Conservation (phyloP, 495 filamentous ascomycete species). For the Penicillium alfredii region DNA sequence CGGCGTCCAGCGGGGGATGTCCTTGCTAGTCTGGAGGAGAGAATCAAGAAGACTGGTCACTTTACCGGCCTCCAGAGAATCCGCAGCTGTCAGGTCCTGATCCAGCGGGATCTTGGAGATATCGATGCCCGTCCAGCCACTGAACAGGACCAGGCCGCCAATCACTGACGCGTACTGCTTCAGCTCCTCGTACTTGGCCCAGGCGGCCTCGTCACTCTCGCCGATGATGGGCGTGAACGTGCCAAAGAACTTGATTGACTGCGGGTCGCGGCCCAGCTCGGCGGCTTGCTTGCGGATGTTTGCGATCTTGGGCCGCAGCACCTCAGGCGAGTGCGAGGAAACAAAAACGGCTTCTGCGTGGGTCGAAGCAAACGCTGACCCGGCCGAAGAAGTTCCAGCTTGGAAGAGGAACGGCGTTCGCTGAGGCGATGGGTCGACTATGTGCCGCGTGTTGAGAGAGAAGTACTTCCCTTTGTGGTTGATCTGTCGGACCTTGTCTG, state of each 20-base stretch:
- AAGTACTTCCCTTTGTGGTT: constrained; percentile 56
- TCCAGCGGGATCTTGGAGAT: constrained; percentile 51
- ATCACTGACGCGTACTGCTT: constrained; percentile 47
- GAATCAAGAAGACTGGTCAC: constrained; percentile 46
- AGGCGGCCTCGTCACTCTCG: constrained; percentile 51
- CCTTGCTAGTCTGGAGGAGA: constrained; percentile 45
- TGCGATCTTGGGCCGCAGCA: constrained; percentile 47
- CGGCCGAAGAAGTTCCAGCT: constrained; percentile 54
- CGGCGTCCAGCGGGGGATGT: constrained; percentile 48
- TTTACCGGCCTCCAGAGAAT: constrained; percentile 48
- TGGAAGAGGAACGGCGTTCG: constrained; percentile 61
- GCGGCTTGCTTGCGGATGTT: constrained; percentile 50
- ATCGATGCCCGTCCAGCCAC: constrained; percentile 59
- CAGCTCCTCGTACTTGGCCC: constrained; percentile 46
- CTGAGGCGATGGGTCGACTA: constrained; percentile 56
- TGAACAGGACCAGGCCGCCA: constrained; percentile 54
- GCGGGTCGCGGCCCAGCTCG: constrained; percentile 47
- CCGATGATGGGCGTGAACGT: constrained; percentile 54
- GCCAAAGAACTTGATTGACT: constrained; percentile 54
- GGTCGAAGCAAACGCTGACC: constrained; percentile 51
- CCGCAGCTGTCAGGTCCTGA: constrained; percentile 47
- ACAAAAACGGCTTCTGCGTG: constrained; percentile 64
- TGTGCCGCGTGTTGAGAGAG: constrained; percentile 45
- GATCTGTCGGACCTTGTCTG: constrained; percentile 51
- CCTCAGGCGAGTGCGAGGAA: constrained; percentile 45